Conservation (phyloP, 768 basidiomycete species). For the Chiua virens region DNA sequence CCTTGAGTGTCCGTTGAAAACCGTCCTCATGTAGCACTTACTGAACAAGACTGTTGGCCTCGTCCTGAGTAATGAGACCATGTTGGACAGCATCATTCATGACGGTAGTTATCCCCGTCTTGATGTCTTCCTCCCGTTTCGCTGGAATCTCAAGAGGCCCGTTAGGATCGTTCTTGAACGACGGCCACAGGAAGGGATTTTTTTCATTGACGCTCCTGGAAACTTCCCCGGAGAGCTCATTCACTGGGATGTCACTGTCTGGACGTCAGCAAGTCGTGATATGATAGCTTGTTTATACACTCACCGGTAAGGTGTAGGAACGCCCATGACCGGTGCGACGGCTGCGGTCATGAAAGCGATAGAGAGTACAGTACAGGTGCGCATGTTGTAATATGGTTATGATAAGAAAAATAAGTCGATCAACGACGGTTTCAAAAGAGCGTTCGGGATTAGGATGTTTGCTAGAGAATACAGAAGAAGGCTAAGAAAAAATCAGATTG, state of each 20-base stretch:
- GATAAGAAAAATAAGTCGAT: too few relatives aligned
- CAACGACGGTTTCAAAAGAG: constrained; percentile 6
- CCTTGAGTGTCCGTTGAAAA: neutral
- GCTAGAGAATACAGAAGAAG: constrained; percentile 14
- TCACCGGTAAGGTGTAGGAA: constrained; percentile 6
- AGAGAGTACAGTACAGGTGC: constrained; percentile 1
- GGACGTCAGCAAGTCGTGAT: neutral
- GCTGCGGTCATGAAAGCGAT: constrained; percentile 4
- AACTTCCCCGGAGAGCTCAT: neutral
- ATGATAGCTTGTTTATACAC: neutral
- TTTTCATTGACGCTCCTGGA: too few relatives aligned
- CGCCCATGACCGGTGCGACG: constrained; percentile 7
- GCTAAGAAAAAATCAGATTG: neutral
- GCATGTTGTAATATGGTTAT: constrained; percentile 10
- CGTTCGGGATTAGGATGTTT: constrained; percentile 8
- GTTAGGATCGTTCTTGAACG: too few relatives aligned
- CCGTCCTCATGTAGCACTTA: neutral
- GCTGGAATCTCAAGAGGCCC: too few relatives aligned
- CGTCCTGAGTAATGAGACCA: neutral
- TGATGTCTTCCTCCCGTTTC: too few relatives aligned
- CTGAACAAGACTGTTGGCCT: neutral
- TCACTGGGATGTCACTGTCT: neutral
- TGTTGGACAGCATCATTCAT: too few relatives aligned
- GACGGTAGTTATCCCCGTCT: too few relatives aligned
- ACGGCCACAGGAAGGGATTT: too few relatives aligned